Evolutionary conservation across 371 early-diverging fungal genomes (phyloP).

Genomic region (Choanephora cucurbitarum): DNA sequence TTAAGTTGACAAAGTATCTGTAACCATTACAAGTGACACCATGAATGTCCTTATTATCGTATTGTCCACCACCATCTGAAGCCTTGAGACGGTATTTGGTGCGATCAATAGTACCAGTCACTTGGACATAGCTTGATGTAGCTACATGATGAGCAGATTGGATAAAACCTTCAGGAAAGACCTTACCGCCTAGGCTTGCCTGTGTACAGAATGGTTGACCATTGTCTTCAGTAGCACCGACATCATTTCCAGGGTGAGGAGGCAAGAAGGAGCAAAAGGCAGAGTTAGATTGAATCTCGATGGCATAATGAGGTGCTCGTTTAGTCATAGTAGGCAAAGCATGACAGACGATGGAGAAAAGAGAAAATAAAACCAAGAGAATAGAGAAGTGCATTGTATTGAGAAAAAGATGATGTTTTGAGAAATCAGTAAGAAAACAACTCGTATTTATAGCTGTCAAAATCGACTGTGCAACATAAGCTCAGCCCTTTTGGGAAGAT

Average conservation of each 20-base stretch:
- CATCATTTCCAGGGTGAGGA: slow-evolving; percentile 37
- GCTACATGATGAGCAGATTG: slow-evolving; percentile 37
- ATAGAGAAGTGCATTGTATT: not conserved
- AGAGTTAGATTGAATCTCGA: slow-evolving; percentile 2
- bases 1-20: slow-evolving; percentile 46
- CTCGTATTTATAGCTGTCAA: no score
- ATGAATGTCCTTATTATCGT: slow-evolving; percentile 41
- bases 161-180: slow-evolving; percentile 44
- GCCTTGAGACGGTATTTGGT: slow-evolving; percentile 30
- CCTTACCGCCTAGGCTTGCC: slow-evolving; percentile 19
- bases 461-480: no score
- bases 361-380: not conserved
- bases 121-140: slow-evolving; percentile 44
- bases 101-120: slow-evolving; percentile 51
- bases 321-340: not conserved
- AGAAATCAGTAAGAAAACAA: no score
- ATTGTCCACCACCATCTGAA: slow-evolving; percentile 51
- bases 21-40: slow-evolving; percentile 44
- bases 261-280: slow-evolving; percentile 56
- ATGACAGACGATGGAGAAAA: not conserved
- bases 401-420: no score
- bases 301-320: not conserved
- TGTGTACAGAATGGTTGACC: slow-evolving; percentile 49
- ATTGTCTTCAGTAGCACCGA: slow-evolving; percentile 41
- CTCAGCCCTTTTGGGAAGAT: no score